Conservation (phyloP, 805 yeast species). For the Torulaspora microellipsoides region DNA sequence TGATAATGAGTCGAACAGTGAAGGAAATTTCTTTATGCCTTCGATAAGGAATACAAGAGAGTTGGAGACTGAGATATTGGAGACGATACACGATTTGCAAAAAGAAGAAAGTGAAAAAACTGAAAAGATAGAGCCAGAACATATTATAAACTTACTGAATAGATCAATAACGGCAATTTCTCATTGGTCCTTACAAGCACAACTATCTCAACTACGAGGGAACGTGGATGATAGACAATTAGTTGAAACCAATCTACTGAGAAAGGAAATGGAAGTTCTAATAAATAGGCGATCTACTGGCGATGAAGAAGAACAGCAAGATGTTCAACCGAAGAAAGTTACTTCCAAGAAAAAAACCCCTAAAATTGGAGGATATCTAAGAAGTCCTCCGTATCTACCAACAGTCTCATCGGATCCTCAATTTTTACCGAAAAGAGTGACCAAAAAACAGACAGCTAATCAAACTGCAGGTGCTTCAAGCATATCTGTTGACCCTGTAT, state of each 20-base stretch:
- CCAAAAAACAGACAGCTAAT: neutral
- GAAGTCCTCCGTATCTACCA: conserved; percentile 1
- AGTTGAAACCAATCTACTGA: conserved; percentile 24
- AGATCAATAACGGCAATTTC: conserved; percentile 28
- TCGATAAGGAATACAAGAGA: conserved; percentile 23
- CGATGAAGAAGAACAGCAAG: neutral
- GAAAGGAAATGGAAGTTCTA: conserved; percentile 26
- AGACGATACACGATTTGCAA: conserved; percentile 18
- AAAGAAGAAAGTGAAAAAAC: conserved; percentile 3
- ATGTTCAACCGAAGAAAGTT: neutral
- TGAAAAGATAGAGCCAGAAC: conserved; percentile 12
- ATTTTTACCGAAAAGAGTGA: too few species aligned
- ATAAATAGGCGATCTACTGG: conserved; percentile 14
- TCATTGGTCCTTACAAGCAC: conserved; percentile 34
- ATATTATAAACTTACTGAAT: conserved; percentile 25
- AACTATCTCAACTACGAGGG: conserved; percentile 22
- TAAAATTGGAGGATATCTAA: neutral
- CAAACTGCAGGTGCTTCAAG: neutral
- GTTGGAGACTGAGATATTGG: conserved; percentile 21
- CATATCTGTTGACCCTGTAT: conserved; percentile 3
- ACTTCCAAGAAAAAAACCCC: conserved; percentile 2
- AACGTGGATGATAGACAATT: conserved; percentile 22
- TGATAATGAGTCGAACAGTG: neutral
- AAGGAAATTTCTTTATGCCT: conserved; percentile 7
- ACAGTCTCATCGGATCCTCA: neutral